These are phyloP conservation scores for Fusarium napiforme DNA, from an alignment of 2,329 filamentous ascomycete genomes.

Conservation along the genomic window DNA sequence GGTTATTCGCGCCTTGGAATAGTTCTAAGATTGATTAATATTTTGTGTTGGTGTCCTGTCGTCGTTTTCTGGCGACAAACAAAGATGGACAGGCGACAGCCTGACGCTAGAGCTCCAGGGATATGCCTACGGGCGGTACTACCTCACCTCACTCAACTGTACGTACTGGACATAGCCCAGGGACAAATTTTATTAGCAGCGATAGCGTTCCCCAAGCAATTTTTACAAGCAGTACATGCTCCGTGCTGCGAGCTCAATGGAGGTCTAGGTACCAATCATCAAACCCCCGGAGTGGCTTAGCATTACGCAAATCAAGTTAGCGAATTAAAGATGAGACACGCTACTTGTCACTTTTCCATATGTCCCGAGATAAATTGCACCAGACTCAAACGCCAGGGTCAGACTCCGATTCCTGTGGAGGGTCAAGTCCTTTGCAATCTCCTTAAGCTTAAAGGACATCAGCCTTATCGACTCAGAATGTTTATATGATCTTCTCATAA, in stretches of 20 bases:
- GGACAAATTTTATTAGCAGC: slow-evolving; percentile 32
- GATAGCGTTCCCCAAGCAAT: slow-evolving; percentile 16
- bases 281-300: slow-evolving; percentile 15
- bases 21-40: slow-evolving; percentile 25
- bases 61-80: slow-evolving; percentile 41
- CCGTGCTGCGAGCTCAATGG: background rate
- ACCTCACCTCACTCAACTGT: background rate
- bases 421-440: slow-evolving; percentile 13
- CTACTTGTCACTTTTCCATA: slow-evolving; percentile 31
- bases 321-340: slow-evolving; percentile 30
- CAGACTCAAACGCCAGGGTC: slow-evolving; percentile 11
- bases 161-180: slow-evolving; percentile 15
- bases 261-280: slow-evolving; percentile 18
- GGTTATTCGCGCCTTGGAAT: slow-evolving; percentile 28
- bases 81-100: slow-evolving; percentile 38
- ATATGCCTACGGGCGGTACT: slow-evolving; percentile 25
- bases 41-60: slow-evolving; percentile 39
- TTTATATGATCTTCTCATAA: background rate
- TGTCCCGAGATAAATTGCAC: slow-evolving; percentile 1
- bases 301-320: slow-evolving; percentile 27
- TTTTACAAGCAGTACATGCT: slow-evolving; percentile 11
- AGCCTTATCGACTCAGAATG: slow-evolving; percentile 19
- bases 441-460: slow-evolving; percentile 9
- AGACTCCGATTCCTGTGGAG: slow-evolving; percentile 7
- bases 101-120: slow-evolving; percentile 39